Percentiles rank a stretch among this genome's conserved stretches.
Evolutionary conservation across 305 asterid species (phyloP).

Genomic region (Plantago coronopus): DNA sequence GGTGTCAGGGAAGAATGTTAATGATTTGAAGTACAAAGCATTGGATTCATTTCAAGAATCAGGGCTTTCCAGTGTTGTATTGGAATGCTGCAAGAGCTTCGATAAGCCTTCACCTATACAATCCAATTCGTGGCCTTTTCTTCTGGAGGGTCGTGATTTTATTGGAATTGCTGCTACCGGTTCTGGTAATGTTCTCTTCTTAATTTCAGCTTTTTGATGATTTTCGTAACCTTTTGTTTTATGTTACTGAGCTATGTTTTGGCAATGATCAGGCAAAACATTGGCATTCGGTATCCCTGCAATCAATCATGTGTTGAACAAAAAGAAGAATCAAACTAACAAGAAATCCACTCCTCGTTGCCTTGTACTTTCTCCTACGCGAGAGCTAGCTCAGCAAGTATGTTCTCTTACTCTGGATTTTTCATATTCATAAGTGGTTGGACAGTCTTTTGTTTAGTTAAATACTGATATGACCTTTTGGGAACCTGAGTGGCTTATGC

Average conservation of each 20-base stretch:
- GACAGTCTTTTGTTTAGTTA: background rate
- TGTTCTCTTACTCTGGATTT: slow-evolving; percentile 15
- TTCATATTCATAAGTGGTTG: too few species aligned
- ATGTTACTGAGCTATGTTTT: slow-evolving; percentile 4
- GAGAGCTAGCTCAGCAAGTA: slow-evolving; percentile 98
- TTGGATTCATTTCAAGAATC: slow-evolving; percentile 63
- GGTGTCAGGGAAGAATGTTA: slow-evolving; percentile 72
- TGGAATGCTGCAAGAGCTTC: slow-evolving; percentile 82
- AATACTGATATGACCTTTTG: slow-evolving; percentile 1
- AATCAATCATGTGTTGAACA: slow-evolving; percentile 60
- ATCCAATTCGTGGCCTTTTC: slow-evolving; percentile 88
- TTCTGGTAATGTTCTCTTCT: slow-evolving; percentile 48
- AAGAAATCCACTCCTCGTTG: slow-evolving; percentile 66
- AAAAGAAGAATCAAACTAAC: slow-evolving; percentile 38
- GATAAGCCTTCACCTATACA: slow-evolving; percentile 95
- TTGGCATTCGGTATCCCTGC: slow-evolving; percentile 97
- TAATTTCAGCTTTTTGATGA: background rate
- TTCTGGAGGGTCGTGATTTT: slow-evolving; percentile 82
- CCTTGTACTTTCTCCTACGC: slow-evolving; percentile 87
- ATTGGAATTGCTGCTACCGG: slow-evolving; percentile 96
- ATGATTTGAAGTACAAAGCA: slow-evolving; percentile 56
- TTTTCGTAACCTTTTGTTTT: background rate
- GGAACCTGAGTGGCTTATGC: background rate
- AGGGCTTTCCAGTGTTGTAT: slow-evolving; percentile 53
- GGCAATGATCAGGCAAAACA: slow-evolving; percentile 66